These are phyloP conservation scores for Aspergillus terreus DNA, from an alignment of 2,329 filamentous ascomycete species.

Conservation along the genomic window DNA sequence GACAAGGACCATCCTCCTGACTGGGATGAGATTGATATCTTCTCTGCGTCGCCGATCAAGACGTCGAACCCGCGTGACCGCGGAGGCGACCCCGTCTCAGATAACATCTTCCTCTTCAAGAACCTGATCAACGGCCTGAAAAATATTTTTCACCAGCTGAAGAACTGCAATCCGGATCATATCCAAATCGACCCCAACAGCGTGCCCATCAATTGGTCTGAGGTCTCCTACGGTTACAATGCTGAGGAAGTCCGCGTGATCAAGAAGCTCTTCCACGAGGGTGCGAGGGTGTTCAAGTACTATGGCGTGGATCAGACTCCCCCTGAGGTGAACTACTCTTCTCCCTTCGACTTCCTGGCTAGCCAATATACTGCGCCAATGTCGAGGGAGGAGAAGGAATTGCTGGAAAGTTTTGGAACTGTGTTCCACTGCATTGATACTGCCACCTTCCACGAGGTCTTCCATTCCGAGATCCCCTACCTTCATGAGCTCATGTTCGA, in stretches of 20 bases:
- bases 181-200: slow-evolving; percentile 70
- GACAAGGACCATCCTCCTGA: slow-evolving; percentile 78
- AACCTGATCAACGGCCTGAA: slow-evolving; percentile 94
- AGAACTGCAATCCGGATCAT: slow-evolving; percentile 74
- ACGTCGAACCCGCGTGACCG: slow-evolving; percentile 87
- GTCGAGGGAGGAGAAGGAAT: slow-evolving; percentile 92
- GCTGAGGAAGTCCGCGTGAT: slow-evolving; percentile 96
- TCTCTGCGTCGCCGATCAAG: slow-evolving; percentile 93
- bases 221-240: slow-evolving; percentile 93
- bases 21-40: slow-evolving; percentile 98
- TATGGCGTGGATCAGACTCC: slow-evolving; percentile 83
- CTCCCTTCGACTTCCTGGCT: slow-evolving; percentile 85
- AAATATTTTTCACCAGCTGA: slow-evolving; percentile 92
- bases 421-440: slow-evolving; percentile 98
- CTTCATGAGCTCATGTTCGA: slow-evolving; percentile 98
- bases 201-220: slow-evolving; percentile 85
- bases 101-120: slow-evolving; percentile 98
- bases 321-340: slow-evolving; percentile 69
- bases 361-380: slow-evolving; percentile 94
- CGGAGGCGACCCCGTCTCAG: slow-evolving; percentile 82
- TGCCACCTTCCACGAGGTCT: slow-evolving; percentile 97
- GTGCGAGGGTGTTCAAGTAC: slow-evolving; percentile 93
- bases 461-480: slow-evolving; percentile 93
- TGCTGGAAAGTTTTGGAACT: slow-evolving; percentile 94
- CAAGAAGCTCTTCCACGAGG: slow-evolving; percentile 95